Evolutionary conservation across 1,284 basidiomycete genomes (phyloP).

Genomic region (Ceratobasidium theobromae): DNA sequence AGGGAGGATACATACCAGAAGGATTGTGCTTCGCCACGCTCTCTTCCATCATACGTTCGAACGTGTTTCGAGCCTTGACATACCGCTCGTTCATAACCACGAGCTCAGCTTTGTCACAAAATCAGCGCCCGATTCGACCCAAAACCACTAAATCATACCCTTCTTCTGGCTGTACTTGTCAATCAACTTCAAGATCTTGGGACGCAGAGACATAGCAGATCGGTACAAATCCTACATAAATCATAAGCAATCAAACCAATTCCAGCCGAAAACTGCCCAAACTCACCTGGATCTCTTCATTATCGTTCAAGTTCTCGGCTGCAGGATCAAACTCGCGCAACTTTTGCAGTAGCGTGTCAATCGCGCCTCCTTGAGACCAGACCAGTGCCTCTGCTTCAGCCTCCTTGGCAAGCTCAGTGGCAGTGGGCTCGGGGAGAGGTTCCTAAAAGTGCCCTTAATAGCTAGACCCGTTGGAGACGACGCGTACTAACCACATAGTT

Average conservation of each 20-base stretch:
- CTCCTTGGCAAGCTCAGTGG: slow-evolving; percentile 77
- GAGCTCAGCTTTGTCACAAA: slow-evolving; percentile 64
- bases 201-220: slow-evolving; percentile 82
- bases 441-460: slow-evolving; percentile 55
- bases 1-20: slow-evolving; percentile 49
- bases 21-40: slow-evolving; percentile 70
- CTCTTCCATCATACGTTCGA: slow-evolving; percentile 90
- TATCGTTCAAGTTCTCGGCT: slow-evolving; percentile 86
- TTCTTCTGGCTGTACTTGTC: slow-evolving; percentile 97
- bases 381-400: slow-evolving; percentile 88
- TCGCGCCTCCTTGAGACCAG: slow-evolving; percentile 80
- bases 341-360: slow-evolving; percentile 84
- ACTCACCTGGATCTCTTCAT: slow-evolving; percentile 87
- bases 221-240: slow-evolving; percentile 79
- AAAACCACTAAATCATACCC: slow-evolving; percentile 56
- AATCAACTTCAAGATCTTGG: slow-evolving; percentile 94
- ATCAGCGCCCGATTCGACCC: not conserved
- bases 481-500: slow-evolving; percentile 81
- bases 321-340: slow-evolving; percentile 75
- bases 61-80: slow-evolving; percentile 77
- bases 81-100: slow-evolving; percentile 90
- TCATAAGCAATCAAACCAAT: not conserved
- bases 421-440: slow-evolving; percentile 82
- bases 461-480: slow-evolving; percentile 12
- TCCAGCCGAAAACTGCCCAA: not conserved